Evolutionary conservation across 2,329 filamentous ascomycete genomes (phyloP).

Genomic region (Aurifilum marmelostoma): DNA sequence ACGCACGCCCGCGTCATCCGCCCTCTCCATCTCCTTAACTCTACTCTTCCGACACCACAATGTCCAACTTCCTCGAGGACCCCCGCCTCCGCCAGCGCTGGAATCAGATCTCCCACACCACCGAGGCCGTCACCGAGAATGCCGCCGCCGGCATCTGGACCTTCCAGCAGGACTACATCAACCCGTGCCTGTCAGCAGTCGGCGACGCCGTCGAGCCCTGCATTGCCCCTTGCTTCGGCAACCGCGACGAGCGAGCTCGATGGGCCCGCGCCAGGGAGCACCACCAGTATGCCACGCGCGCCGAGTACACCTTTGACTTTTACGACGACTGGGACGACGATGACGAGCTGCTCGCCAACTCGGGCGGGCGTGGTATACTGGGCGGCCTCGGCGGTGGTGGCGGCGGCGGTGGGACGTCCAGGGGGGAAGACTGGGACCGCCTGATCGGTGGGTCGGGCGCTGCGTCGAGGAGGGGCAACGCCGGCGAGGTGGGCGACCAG

Average conservation of each 20-base stretch:
- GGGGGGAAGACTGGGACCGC: slow-evolving; percentile 79
- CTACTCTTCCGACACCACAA: slow-evolving; percentile 38
- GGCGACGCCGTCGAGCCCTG: slow-evolving; percentile 72
- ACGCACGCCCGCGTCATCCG: not conserved
- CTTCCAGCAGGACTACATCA: slow-evolving; percentile 84
- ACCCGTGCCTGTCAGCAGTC: slow-evolving; percentile 75
- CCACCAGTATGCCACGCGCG: slow-evolving; percentile 51
- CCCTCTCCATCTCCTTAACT: too few species aligned
- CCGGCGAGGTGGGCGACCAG: slow-evolving; percentile 58
- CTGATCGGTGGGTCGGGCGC: slow-evolving; percentile 71
- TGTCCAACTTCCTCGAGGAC: slow-evolving; percentile 70
- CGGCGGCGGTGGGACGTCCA: slow-evolving; percentile 25
- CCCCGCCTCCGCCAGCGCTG: slow-evolving; percentile 90
- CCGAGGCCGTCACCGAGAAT: slow-evolving; percentile 87
- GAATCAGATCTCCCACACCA: slow-evolving; percentile 88
- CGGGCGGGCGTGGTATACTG: slow-evolving; percentile 56
- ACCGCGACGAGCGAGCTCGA: slow-evolving; percentile 73
- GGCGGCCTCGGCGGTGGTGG: slow-evolving; percentile 68
- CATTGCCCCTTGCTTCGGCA: slow-evolving; percentile 70
- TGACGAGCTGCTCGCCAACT: slow-evolving; percentile 39
- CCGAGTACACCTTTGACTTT: slow-evolving; percentile 92
- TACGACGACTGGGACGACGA: slow-evolving; percentile 89
- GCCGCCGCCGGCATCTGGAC: slow-evolving; percentile 91
- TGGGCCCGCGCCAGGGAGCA: slow-evolving; percentile 67
- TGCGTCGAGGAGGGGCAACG: slow-evolving; percentile 31